Base-by-base conservation (phyloP, 2,329 filamentous ascomycete species). In the Neonectria sp. region DNA sequence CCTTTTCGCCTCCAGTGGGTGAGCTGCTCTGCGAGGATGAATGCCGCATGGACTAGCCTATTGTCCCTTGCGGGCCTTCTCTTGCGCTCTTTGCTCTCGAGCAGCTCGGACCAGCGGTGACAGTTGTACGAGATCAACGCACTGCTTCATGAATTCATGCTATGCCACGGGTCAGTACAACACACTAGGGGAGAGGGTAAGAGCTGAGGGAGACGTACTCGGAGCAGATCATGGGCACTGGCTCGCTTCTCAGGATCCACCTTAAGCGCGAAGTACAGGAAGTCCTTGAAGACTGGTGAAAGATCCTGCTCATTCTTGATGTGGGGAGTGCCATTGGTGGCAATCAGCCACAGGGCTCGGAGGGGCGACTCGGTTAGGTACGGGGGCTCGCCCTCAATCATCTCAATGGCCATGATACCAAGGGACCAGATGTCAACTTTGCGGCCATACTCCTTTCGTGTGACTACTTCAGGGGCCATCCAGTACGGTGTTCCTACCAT, bases 401-500 rank as follows among this genome's bases (percentile, higher is more conserved):
- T 99, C 82, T 99, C 96, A 77, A 99, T 98, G 8, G 96, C 95
- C 96, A 99, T 98, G 83, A 99, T 99, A 66, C 96, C 96, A 51
- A 99, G 85, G 66, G 94, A 97, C 96, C 96, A 99, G 74, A 99
- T 98, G 78, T 99, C 96, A 61, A 99, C 95, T 82, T 98, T 99
- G 70, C 95, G 92, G 72, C 96, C 96, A 82, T 99, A 99, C 82
- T 98, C 96, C 81, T 98, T 98, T 48, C 95, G 88, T 7, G 95
- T 98, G 31, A 99, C 96, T 25, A 99, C 95, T 82, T 99, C 96
- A 4, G 96, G 96, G 1, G 96, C 96, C 96, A 99, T 99, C 96
- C 96, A 99, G 82, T 99, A 99, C 2, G 96, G 96, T 8, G 96
- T 98, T 60, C 96, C 96, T 51, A 99, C 96, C 96, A 98, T 99